Base-by-base conservation (phyloP, 345 rosid genomes). In the Alliaria petiolata region DNA sequence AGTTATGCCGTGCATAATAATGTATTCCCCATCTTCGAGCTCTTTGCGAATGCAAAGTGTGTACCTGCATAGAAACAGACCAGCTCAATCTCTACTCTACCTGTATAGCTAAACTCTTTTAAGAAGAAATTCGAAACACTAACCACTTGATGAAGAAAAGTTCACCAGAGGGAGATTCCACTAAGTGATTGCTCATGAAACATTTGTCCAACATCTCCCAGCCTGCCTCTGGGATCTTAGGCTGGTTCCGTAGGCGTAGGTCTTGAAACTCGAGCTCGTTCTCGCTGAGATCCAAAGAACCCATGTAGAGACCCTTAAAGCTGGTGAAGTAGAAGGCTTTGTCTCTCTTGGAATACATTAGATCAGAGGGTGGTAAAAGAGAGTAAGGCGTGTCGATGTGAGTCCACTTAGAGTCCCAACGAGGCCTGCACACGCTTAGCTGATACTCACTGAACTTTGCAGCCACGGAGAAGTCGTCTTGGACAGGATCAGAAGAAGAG, bases 101-200 rank as follows among this genome's bases (percentile, higher is more conserved):
- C 10, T 16, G n/a, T 40, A 40, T 6, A n/a, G 25, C 25, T 22
- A 22, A 22, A 22, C 25, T 22, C 25, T 22, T 22, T n/a, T n/a
- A n/a, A n/a, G n/a, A n/a, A n/a, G n/a, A 12, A 7, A 31, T 15
- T 7, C 5, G n/a, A 17, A 56, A n/a, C 25, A 60, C 30, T 13
- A 20, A 65, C 62, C 71, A 54, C n/a, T 30, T 30, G 71, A 67
- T 20, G 10, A 67, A 54, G 53, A 67, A 19, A 42, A 40, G 62
- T 54, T 67, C 62, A 40, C 62, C 34, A 42, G 71, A 67, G 17
- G 62, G 31, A 17, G 62, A 67, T 8, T 67, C 62, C 38, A 58
- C 74, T 2, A 70, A 59, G 42, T 59, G 60, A 4, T 38, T 47
- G 39, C 31, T 47, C 15, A 38, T 8, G 40, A 13, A 38, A 69